Evolutionary conservation across 2,329 filamentous ascomycete genomes (phyloP).

Genomic region (Diaporthe sp.): DNA sequence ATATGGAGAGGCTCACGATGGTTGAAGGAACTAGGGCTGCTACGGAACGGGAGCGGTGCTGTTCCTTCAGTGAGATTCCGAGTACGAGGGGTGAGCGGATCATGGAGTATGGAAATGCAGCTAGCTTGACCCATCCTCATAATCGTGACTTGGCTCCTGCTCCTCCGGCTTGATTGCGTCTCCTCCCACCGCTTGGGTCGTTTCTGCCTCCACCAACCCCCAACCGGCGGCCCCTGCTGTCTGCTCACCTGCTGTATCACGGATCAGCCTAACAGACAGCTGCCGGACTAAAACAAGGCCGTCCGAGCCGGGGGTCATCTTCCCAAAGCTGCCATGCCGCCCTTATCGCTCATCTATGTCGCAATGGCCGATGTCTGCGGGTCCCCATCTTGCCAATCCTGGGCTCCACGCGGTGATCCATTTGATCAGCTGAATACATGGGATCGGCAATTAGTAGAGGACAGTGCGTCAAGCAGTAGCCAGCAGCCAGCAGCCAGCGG

Average conservation of each 20-base stretch:
- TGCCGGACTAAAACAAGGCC: background rate
- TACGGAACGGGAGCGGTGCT: background rate
- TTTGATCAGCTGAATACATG: background rate
- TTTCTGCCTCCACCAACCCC: conserved; percentile 1
- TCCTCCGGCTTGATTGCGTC: background rate
- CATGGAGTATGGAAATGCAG: conserved; percentile 1
- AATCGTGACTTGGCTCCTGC: background rate
- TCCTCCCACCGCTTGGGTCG: background rate
- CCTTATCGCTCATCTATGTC: conserved; percentile 14
- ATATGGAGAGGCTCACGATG: conserved; percentile 2
- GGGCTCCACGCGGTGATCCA: conserved; percentile 13
- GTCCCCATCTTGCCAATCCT: background rate
- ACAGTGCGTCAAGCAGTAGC: conserved; percentile 12
- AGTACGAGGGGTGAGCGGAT: background rate
- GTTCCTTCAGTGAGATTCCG: background rate
- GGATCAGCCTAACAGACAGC: background rate
- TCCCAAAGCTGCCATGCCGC: conserved; percentile 2
- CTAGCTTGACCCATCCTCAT: background rate
- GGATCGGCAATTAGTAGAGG: conserved; percentile 15
- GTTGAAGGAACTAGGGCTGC: conserved; percentile 7
- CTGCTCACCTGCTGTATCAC: background rate
- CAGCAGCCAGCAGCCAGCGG: background rate
- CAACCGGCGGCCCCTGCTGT: background rate
- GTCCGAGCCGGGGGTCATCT: background rate
- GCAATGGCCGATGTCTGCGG: conserved; percentile 8